Percentiles rank a stretch among this genome's conserved stretches.
phyloP scores from a whole-genome alignment of 257 asterid genomes.

The Solanum corneliomulleri region DNA sequence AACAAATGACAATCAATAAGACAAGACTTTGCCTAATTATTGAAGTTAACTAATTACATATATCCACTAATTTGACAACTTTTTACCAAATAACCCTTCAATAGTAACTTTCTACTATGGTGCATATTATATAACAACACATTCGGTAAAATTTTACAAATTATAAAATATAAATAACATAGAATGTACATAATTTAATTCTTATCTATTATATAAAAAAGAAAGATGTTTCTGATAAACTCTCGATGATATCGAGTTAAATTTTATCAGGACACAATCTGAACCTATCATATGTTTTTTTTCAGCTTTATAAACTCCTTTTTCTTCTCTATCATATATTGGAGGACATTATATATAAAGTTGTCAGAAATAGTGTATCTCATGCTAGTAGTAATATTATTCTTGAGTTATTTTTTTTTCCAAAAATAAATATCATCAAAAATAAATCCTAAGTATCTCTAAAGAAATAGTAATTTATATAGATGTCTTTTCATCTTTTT shows the following conservation, averaged over 20 bases:
- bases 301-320: neutral
- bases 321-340: neutral
- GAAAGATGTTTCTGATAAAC: accelerated
- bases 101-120: neutral
- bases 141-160: accelerated
- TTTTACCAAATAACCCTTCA: neutral
- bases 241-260: neutral
- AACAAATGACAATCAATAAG: neutral
- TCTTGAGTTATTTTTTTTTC: neutral
- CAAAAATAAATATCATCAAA: neutral
- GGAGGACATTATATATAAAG: neutral
- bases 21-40: neutral
- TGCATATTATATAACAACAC: neutral
- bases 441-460: neutral
- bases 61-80: neutral
- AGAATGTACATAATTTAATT: accelerated
- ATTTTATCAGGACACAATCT: neutral
- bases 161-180: neutral
- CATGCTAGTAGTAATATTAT: neutral
- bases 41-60: neutral
- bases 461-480: neutral
- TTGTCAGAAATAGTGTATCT: neutral
- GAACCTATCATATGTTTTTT: neutral
- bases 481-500: no score
- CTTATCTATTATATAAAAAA: accelerated